Evolutionary conservation across 352 stramenopile genomes (phyloP).

Genomic region (Thraustochytrium aureum): DNA sequence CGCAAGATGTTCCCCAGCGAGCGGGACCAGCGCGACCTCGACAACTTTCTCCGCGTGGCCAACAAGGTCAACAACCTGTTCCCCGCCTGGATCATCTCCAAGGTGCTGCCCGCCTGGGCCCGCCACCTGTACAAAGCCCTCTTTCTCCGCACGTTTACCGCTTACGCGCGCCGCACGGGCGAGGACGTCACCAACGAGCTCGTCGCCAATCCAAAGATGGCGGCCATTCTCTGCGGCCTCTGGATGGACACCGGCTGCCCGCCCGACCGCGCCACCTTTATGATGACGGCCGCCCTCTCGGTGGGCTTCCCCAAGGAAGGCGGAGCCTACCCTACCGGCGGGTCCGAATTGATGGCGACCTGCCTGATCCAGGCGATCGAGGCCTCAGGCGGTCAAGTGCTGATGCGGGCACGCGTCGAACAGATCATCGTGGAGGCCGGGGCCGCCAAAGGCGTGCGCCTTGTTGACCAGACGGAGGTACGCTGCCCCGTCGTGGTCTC

Average conservation of each 20-base stretch:
- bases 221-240: conserved; percentile 53
- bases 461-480: conserved; percentile 54
- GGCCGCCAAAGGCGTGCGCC: conserved; percentile 43
- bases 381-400: conserved; percentile 37
- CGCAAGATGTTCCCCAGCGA: conserved; percentile 57
- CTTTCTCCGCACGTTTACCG: conserved; percentile 37
- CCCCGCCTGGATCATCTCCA: conserved; percentile 42
- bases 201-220: conserved; percentile 57
- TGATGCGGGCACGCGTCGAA: conserved; percentile 52
- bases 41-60: conserved; percentile 53
- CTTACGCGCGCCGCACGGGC: conserved; percentile 35
- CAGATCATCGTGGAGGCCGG: conserved; percentile 51
- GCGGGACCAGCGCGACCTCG: conserved; percentile 54
- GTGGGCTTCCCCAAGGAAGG: conserved; percentile 57
- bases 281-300: conserved; percentile 58
- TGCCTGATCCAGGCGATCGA: conserved; percentile 52
- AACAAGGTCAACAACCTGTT: conserved; percentile 49
- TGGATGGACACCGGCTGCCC: conserved; percentile 57
- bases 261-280: conserved; percentile 56
- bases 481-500: conserved; percentile 49
- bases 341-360: conserved; percentile 55
- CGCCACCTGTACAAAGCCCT: conserved; percentile 41
- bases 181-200: conserved; percentile 56
- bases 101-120: conserved; percentile 50
- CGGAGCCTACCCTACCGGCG: conserved; percentile 55